Base-by-base conservation (phyloP, 495 filamentous ascomycete genomes). In the Choiromyces venosus region DNA sequence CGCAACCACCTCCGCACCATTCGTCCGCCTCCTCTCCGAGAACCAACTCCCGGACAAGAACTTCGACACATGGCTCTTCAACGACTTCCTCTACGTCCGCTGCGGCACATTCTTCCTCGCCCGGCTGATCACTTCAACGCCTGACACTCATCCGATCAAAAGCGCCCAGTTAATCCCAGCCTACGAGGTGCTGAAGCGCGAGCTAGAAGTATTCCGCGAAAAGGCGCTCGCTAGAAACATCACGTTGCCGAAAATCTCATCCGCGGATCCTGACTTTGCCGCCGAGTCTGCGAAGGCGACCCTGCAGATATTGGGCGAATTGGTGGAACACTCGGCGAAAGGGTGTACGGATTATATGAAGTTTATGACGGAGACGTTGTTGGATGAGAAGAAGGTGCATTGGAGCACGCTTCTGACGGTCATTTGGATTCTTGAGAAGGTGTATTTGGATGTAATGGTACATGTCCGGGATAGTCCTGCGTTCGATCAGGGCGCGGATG, bases 11-110 rank as follows among this genome's bases (percentile, higher is more conserved):
- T 67, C 67, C 37, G 37, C 67, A 25, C 71, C 39, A 19, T 76
- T 76, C 74, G 70, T 73, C 21, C 37, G 44, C 35, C 61, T 66
- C 21, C 74, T 76, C 52, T 69, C 66, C 2, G 10, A 19, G 39
- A 67, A 71, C 38, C 14, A 29, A 2, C 52, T 76, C 39, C 74
- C 74, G 0, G 39, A 39, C 37, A 25, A 38, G 4, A 76, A 74
- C 61, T 76, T 76, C 67, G 64, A 76, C 36, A 71, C 8, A 40
- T 76, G 71, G 74, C 85, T 87, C 68, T 83, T 84, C 76, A 86
- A 86, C 80, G 76, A 70, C 65, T 72, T 65, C 46, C 21, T 76
- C 39, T 76, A 76, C 29, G 72, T 74, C 16, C 68, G 64, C 68
- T 39, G 29, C 36, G 35, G 37, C 40, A 37, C 25, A 36, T 67